A percentile compares a stretch with the other conserved stretches of the same genome.
Evolutionary conservation across 768 basidiomycete species (phyloP).

Genomic region (Daedalea quercina): DNA sequence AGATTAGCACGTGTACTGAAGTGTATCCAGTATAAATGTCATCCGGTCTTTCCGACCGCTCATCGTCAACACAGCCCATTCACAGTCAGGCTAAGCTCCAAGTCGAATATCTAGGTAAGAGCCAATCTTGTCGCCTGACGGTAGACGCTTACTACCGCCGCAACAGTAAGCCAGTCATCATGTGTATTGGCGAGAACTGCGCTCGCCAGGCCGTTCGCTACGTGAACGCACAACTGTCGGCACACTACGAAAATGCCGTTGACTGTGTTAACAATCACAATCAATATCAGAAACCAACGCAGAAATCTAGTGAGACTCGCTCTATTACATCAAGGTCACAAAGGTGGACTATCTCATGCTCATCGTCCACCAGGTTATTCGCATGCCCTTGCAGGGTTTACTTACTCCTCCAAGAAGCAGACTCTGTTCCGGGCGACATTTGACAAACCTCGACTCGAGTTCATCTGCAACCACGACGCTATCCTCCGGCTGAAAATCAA

Average conservation of each 20-base stretch:
- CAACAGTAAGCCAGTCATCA: too few species aligned
- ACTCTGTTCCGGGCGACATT: conserved; percentile 16
- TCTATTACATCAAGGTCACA: too few species aligned
- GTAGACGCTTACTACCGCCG: too few species aligned
- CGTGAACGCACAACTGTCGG: conserved; percentile 19
- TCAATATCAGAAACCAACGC: conserved; percentile 6
- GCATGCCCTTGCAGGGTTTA: conserved; percentile 14
- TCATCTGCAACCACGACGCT: conserved; percentile 28
- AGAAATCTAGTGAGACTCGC: conserved; percentile 15
- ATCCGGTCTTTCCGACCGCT: too few species aligned
- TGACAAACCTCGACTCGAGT: conserved; percentile 21
- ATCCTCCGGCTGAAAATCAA: conserved; percentile 21
- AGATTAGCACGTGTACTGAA: too few species aligned
- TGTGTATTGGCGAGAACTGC: conserved; percentile 21
- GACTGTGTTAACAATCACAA: conserved; percentile 13
- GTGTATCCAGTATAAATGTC: too few species aligned
- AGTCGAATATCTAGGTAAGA: too few species aligned
- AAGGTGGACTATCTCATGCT: too few species aligned
- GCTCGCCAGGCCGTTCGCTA: conserved; percentile 18
- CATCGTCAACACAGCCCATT: too few species aligned
- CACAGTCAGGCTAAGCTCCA: too few species aligned
- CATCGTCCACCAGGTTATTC: conserved; percentile 8
- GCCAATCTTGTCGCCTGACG: too few species aligned
- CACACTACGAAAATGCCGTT: conserved; percentile 16
- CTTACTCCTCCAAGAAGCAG: conserved; percentile 7